Evolutionary conservation across 768 basidiomycete species (phyloP).

Genomic region (Serendipita sp.): DNA sequence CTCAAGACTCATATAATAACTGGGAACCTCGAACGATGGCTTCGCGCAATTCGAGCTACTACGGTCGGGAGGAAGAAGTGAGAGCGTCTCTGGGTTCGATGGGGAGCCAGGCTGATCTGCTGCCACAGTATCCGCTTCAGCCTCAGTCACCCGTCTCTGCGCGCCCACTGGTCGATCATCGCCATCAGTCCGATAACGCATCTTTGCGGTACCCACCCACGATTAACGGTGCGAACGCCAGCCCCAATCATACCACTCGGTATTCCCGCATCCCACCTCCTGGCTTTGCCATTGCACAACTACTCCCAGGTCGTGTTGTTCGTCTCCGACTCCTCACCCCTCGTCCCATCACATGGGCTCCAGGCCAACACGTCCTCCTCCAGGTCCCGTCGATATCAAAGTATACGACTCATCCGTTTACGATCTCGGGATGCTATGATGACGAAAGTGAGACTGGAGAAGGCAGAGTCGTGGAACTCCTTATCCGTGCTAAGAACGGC

Average conservation of each 20-base stretch:
- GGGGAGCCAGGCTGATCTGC: conserved; percentile 13
- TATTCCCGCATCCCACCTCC: conserved; percentile 35
- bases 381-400: conserved; percentile 47
- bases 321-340: conserved; percentile 50
- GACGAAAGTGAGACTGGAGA: conserved; percentile 27
- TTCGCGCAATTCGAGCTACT: not conserved
- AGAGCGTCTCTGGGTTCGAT: not conserved
- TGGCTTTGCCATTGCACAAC: conserved; percentile 52
- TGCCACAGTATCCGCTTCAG: conserved; percentile 9
- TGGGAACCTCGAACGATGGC: not conserved
- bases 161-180: not conserved
- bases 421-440: conserved; percentile 46
- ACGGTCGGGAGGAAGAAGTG: not conserved
- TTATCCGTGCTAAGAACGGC: conserved; percentile 54
- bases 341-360: conserved; percentile 44
- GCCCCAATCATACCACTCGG: conserved; percentile 7
- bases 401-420: conserved; percentile 58
- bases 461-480: conserved; percentile 43
- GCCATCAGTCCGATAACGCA: not conserved
- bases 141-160: not conserved
- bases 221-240: conserved; percentile 8
- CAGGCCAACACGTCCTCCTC: conserved; percentile 67
- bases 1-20: not conserved
- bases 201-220: not conserved
- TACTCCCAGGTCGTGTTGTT: conserved; percentile 54